phyloP scores from a whole-genome alignment of 1,284 basidiomycete species.

The Melampsora larici-populina region DNA sequence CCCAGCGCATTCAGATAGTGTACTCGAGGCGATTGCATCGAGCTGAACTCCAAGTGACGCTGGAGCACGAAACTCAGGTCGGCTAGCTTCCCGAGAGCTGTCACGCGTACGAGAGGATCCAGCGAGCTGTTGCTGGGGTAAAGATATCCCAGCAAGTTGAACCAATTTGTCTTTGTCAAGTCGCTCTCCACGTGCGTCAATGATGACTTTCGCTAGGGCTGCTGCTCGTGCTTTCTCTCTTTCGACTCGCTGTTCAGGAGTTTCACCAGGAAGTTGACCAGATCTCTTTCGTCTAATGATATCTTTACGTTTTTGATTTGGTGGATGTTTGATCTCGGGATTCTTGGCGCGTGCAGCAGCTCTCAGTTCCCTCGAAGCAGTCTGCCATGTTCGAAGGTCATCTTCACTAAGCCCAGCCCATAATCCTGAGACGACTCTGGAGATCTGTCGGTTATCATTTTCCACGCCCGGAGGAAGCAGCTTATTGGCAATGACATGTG shows the following conservation, averaged over 20 bases:
- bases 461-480: constrained; percentile 75
- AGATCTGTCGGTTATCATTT: constrained; percentile 68
- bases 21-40: background rate
- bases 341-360: constrained; percentile 28
- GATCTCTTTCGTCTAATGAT: constrained; percentile 20
- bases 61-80: constrained; percentile 31
- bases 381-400: constrained; percentile 29
- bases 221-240: constrained; percentile 35
- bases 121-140: background rate
- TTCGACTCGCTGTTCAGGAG: constrained; percentile 35
- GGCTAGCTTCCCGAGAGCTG: constrained; percentile 1
- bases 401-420: constrained; percentile 41
- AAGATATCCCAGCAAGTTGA: constrained; percentile 3
- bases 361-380: constrained; percentile 37
- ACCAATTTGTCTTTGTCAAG: constrained; percentile 18
- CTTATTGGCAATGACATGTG: constrained; percentile 74
- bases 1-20: constrained; percentile 27
- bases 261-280: constrained; percentile 43
- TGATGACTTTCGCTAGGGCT: constrained; percentile 33
- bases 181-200: constrained; percentile 28
- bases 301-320: constrained; percentile 36
- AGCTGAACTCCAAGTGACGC: background rate
- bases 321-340: constrained; percentile 31
- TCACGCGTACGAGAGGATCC: background rate
- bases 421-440: constrained; percentile 35